Percentiles rank a stretch among this genome's conserved stretches.
These are phyloP conservation scores for Dryas octopetala DNA, from an alignment of 306 rosid species.

Conservation along the genomic window DNA sequence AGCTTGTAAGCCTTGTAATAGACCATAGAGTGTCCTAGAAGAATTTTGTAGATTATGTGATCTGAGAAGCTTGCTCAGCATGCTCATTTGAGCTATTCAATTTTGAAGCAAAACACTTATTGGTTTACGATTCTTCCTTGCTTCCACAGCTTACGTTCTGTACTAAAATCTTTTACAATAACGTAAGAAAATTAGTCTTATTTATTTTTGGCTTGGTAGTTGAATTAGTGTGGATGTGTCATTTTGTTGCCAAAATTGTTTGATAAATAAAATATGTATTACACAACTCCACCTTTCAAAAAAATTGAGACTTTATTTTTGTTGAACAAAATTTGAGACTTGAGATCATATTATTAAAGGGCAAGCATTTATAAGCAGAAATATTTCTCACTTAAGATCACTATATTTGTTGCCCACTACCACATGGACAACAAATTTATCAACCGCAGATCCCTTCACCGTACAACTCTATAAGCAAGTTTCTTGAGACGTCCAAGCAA, in stretches of 20 bases:
- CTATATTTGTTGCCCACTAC: too few relatives aligned
- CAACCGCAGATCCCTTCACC: not conserved
- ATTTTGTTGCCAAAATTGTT: too few relatives aligned
- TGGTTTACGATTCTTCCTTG: not conserved
- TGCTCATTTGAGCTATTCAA: not conserved
- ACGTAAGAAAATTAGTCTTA: too few relatives aligned
- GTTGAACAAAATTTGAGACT: too few relatives aligned
- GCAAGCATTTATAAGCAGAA: too few relatives aligned
- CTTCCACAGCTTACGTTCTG: not conserved
- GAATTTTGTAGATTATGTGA: not conserved
- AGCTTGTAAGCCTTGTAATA: conserved; percentile 12
- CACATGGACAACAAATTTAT: not conserved
- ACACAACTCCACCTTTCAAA: too few relatives aligned
- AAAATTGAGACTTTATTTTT: too few relatives aligned
- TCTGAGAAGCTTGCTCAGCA: not conserved
- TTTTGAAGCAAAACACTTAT: not conserved
- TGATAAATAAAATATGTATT: too few relatives aligned
- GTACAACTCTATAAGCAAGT: not conserved
- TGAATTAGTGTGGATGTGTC: too few relatives aligned
- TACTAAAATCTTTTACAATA: too few relatives aligned
- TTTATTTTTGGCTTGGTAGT: too few relatives aligned
- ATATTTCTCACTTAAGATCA: too few relatives aligned
- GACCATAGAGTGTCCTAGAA: not conserved
- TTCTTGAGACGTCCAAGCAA: not conserved
- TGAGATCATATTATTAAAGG: not conserved